Evolutionary conservation across 192 early-diverging fungal species (phyloP).

Genomic region (Spinellus fusiger): DNA sequence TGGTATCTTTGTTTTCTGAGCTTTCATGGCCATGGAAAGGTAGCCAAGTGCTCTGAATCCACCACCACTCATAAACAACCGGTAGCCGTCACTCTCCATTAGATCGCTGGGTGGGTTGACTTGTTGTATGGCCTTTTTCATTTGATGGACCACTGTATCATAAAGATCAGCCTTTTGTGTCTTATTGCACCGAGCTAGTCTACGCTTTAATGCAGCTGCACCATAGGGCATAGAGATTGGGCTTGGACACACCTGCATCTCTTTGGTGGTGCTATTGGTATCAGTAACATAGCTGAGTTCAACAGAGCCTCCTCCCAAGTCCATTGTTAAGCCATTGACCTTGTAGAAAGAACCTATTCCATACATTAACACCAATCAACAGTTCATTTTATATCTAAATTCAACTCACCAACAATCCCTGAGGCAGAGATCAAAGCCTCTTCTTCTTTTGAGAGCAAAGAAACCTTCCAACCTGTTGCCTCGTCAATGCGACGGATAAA

Average conservation of each 20-base stretch:
- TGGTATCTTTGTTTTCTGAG: conserved; percentile 13
- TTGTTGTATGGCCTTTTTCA: conserved; percentile 31
- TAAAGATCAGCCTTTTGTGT: conserved; percentile 19
- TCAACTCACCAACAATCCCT: conserved; percentile 41
- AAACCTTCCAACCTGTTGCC: conserved; percentile 37
- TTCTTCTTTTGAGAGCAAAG: conserved; percentile 35
- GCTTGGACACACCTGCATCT: conserved; percentile 17
- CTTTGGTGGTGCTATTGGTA: not conserved
- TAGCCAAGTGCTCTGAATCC: conserved; percentile 52
- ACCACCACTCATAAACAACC: conserved; percentile 47
- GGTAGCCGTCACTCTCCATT: conserved; percentile 29
- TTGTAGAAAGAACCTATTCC: conserved; percentile 39
- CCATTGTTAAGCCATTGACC: conserved; percentile 48
- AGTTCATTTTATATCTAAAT: not conserved
- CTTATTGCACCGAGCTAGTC: conserved; percentile 28
- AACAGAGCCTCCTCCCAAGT: conserved; percentile 51
- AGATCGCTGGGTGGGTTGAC: conserved; percentile 12
- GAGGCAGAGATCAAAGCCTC: conserved; percentile 47
- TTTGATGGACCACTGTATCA: conserved; percentile 26
- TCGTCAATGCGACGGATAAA: conserved; percentile 39
- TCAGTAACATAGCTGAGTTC: conserved; percentile 47
- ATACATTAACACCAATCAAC: not conserved
- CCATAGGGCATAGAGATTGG: conserved; percentile 48
- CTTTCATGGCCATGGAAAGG: conserved; percentile 42
- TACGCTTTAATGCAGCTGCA: conserved; percentile 39